Conservation (phyloP, 352 stramenopile species). For the Pythium rishiriense region DNA sequence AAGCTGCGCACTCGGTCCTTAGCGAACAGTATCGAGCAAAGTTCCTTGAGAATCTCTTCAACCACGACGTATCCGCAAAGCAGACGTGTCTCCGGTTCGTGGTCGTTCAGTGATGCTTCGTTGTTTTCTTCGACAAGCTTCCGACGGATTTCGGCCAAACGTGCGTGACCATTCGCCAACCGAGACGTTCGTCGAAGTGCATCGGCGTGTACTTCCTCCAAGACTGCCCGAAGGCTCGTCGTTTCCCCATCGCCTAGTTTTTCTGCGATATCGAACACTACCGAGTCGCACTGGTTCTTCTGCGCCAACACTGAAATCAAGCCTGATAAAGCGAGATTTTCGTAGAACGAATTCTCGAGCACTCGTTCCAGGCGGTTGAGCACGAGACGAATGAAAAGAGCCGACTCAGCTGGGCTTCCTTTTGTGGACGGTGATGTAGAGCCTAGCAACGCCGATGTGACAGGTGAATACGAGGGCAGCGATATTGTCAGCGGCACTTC, state of each 20-base stretch:
- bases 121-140: constrained; percentile 74
- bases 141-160: constrained; percentile 46
- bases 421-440: neutral
- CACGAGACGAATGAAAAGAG: constrained; percentile 71
- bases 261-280: constrained; percentile 64
- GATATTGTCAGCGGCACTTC: constrained; percentile 69
- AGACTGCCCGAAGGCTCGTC: constrained; percentile 54
- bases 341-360: constrained; percentile 81
- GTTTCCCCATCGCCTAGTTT: constrained; percentile 39
- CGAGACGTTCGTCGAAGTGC: constrained; percentile 59
- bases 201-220: constrained; percentile 80
- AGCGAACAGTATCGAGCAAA: constrained; percentile 80
- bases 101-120: constrained; percentile 53
- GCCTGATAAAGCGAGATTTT: constrained; percentile 81
- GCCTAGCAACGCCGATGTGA: constrained; percentile 15
- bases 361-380: constrained; percentile 73
- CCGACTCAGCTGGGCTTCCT: neutral
- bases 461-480: constrained; percentile 69
- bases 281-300: constrained; percentile 45
- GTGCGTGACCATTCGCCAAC: constrained; percentile 47
- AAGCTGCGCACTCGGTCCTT: constrained; percentile 71
- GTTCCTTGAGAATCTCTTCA: constrained; percentile 85
- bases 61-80: constrained; percentile 78
- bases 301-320: constrained; percentile 73
- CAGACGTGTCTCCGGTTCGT: constrained; percentile 64